phyloP scores from a whole-genome alignment of 352 stramenopile species.

The Phytophthora meadii region DNA sequence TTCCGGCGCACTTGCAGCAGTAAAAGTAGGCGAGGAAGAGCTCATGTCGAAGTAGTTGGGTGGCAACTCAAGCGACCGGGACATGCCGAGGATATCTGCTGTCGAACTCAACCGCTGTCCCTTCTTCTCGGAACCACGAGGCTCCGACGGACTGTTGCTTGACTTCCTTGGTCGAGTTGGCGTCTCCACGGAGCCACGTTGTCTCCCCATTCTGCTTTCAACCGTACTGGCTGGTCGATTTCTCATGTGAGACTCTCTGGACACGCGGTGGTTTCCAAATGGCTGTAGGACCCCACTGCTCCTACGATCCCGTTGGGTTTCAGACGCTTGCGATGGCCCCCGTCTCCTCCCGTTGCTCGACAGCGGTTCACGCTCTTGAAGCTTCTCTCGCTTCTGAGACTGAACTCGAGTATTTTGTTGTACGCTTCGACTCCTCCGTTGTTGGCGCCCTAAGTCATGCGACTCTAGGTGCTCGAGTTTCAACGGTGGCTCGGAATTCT shows the following conservation, averaged over 20 bases:
- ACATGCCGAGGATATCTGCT: slow-evolving; percentile 39
- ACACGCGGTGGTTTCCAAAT: slow-evolving; percentile 27
- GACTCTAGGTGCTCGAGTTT: slow-evolving; percentile 28
- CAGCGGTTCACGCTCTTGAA: slow-evolving; percentile 15
- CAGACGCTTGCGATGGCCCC: slow-evolving; percentile 12
- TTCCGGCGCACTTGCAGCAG: slow-evolving; percentile 7
- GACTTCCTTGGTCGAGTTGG: slow-evolving; percentile 13
- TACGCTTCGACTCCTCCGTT: slow-evolving; percentile 5
- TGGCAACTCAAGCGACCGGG: slow-evolving; percentile 24
- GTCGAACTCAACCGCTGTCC: slow-evolving; percentile 26
- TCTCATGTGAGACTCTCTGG: slow-evolving; percentile 18
- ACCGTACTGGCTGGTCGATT: slow-evolving; percentile 12
- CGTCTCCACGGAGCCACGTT: slow-evolving; percentile 21
- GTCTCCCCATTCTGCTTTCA: slow-evolving; percentile 7
- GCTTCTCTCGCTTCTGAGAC: slow-evolving; percentile 21
- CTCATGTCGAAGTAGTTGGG: slow-evolving; percentile 38
- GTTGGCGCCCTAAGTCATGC: slow-evolving; percentile 7
- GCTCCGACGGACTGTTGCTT: slow-evolving; percentile 13
- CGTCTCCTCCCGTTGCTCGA: slow-evolving; percentile 18
- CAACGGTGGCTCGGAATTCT: slow-evolving; percentile 2
- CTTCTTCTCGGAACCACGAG: slow-evolving; percentile 27
- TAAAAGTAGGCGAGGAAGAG: slow-evolving; percentile 23
- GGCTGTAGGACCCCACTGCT: slow-evolving; percentile 19
- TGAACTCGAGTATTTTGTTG: neutral
- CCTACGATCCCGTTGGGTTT: slow-evolving; percentile 6